Evolutionary conservation across 345 rosid species (phyloP).

Genomic region (Eucalyptus marginata): DNA sequence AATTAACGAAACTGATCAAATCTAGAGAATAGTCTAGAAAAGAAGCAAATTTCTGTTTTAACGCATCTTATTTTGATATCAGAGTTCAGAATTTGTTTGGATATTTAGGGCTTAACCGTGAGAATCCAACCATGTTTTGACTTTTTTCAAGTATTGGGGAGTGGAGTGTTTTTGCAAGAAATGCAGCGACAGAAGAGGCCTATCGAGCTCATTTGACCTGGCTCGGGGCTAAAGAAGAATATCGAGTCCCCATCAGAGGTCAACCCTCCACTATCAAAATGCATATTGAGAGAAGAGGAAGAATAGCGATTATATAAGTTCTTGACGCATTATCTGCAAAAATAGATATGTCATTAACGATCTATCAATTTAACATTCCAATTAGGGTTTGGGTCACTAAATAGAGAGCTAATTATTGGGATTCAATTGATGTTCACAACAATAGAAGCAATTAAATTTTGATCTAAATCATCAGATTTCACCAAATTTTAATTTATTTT

Average conservation of each 20-base stretch:
- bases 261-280: not conserved
- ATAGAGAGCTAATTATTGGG: not conserved
- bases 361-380: not conserved
- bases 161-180: not conserved
- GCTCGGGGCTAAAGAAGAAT: not conserved
- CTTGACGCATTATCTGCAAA: not conserved
- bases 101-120: not conserved
- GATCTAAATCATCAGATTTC: not conserved
- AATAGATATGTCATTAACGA: not conserved
- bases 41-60: not conserved
- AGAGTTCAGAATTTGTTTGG: accelerated
- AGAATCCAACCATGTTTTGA: not conserved
- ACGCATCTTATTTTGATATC: not conserved
- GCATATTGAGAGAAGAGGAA: not conserved
- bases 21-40: not conserved
- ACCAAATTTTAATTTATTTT: not conserved
- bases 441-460: not conserved
- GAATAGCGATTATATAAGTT: not conserved
- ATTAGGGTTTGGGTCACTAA: not conserved
- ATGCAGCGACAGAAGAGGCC: not conserved
- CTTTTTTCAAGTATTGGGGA: not conserved
- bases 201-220: not conserved
- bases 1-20: not conserved
- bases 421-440: not conserved
- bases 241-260: not conserved